phyloP scores from a whole-genome alignment of 1,284 basidiomycete species.

The Pyrrhoderma lamaoense region DNA sequence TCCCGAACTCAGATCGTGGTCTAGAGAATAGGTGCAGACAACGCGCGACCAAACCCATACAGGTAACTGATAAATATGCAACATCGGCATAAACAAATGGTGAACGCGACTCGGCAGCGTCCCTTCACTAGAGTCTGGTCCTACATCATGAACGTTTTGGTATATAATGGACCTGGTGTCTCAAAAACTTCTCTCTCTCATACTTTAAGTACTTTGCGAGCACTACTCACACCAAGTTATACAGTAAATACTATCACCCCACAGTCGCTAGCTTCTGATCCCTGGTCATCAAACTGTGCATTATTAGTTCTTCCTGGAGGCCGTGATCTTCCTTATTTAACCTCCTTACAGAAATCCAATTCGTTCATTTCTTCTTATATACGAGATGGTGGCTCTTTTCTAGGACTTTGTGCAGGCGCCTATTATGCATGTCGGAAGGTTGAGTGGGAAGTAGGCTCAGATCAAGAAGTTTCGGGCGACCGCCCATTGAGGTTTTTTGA shows the following conservation, averaged over 20 bases:
- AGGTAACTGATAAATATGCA: too few species aligned
- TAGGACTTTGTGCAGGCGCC: conserved; percentile 60
- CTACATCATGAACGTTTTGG: conserved; percentile 63
- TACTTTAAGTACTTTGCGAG: conserved; percentile 47
- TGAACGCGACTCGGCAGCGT: too few species aligned
- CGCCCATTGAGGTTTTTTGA: conserved; percentile 53
- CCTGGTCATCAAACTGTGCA: conserved; percentile 71
- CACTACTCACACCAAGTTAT: conserved; percentile 65
- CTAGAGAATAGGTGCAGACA: too few species aligned
- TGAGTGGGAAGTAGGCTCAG: conserved; percentile 40
- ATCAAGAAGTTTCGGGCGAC: conserved; percentile 38
- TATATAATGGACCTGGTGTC: conserved; percentile 71
- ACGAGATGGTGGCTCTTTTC: conserved; percentile 58
- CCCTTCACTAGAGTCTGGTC: too few species aligned
- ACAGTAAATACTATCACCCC: conserved; percentile 64
- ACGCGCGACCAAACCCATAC: too few species aligned
- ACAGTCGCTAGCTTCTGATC: conserved; percentile 53
- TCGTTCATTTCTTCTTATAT: conserved; percentile 56
- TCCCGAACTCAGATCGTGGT: too few species aligned
- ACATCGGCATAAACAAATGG: too few species aligned
- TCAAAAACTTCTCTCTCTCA: conserved; percentile 50
- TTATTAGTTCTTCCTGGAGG: conserved; percentile 72
- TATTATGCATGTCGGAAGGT: conserved; percentile 42
- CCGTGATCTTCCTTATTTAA: conserved; percentile 40
- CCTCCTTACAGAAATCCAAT: conserved; percentile 36